A percentile compares a stretch with the other conserved stretches of the same genome.
These are phyloP conservation scores for Ustilago tritici DNA, from an alignment of 1,284 basidiomycete genomes.

Conservation along the genomic window DNA sequence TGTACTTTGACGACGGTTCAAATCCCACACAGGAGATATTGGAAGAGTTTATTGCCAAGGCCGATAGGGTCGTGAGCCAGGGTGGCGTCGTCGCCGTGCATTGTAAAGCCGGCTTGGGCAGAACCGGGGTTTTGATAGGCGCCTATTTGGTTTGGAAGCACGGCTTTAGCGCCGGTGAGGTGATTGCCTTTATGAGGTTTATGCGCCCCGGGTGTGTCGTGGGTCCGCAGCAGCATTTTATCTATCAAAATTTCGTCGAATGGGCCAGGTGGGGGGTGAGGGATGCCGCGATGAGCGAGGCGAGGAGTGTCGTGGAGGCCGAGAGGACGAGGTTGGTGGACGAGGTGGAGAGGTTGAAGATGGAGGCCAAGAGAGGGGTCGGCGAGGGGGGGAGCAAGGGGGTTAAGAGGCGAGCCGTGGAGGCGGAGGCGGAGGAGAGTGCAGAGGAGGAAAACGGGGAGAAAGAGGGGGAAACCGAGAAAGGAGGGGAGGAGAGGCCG, in stretches of 20 bases:
- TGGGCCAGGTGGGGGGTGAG: constrained; percentile 66
- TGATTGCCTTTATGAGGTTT: constrained; percentile 97
- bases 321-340: constrained; percentile 25
- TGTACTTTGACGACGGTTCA: constrained; percentile 99
- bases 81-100: constrained; percentile 83
- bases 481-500: constrained; percentile 23
- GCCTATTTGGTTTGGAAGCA: constrained; percentile 99
- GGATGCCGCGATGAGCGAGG: constrained; percentile 45
- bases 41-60: constrained; percentile 85
- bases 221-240: constrained; percentile 84
- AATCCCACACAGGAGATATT: constrained; percentile 96
- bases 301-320: constrained; percentile 22
- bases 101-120: constrained; percentile 93
- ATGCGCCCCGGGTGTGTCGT: constrained; percentile 95
- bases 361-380: not conserved
- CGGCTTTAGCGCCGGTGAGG: constrained; percentile 97
- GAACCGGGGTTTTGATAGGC: constrained; percentile 89
- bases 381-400: not conserved
- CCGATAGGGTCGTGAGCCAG: constrained; percentile 81
- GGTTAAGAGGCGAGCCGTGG: constrained; percentile 21
- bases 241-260: constrained; percentile 79
- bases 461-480: constrained; percentile 15
- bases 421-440: constrained; percentile 11
- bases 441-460: constrained; percentile 6
- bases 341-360: constrained; percentile 11